phyloP scores from a whole-genome alignment of 2,329 filamentous ascomycete species.

The Plectosphaerella plurivora region DNA sequence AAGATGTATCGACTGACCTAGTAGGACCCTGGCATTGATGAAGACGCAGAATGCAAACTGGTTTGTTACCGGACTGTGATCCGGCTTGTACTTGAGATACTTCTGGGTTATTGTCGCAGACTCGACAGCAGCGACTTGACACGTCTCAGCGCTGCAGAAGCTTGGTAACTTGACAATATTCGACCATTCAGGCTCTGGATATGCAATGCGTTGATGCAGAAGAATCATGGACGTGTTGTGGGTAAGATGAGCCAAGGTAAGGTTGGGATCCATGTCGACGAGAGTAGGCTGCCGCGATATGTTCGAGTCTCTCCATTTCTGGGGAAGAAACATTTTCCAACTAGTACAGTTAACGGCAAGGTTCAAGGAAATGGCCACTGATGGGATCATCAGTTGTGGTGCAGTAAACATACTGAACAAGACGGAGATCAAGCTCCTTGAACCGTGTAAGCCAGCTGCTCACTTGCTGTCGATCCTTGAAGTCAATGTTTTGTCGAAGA shows the following conservation, averaged over 20 bases:
- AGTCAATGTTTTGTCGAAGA: slow-evolving; percentile 35
- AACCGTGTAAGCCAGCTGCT: slow-evolving; percentile 39
- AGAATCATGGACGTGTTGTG: slow-evolving; percentile 47
- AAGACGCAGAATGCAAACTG: slow-evolving; percentile 44
- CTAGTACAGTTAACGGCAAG: slow-evolving; percentile 3
- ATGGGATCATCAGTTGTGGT: neutral
- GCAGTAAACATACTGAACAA: slow-evolving; percentile 30
- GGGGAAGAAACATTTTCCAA: slow-evolving; percentile 39
- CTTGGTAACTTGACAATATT: slow-evolving; percentile 30
- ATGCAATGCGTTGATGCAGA: slow-evolving; percentile 43
- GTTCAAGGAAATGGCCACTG: neutral
- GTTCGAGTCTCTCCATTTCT: slow-evolving; percentile 34
- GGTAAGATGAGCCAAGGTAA: slow-evolving; percentile 43
- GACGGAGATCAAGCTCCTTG: slow-evolving; percentile 40
- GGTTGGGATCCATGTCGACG: slow-evolving; percentile 39
- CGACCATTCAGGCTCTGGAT: slow-evolving; percentile 26
- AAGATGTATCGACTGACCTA: slow-evolving; percentile 14
- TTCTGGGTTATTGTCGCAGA: slow-evolving; percentile 40
- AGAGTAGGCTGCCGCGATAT: slow-evolving; percentile 18
- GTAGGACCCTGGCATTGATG: slow-evolving; percentile 36
- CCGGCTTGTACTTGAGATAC: slow-evolving; percentile 33
- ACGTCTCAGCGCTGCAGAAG: slow-evolving; percentile 42
- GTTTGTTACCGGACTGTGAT: slow-evolving; percentile 18
- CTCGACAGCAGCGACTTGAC: slow-evolving; percentile 38
- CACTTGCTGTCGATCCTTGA: slow-evolving; percentile 32